Evolutionary conservation across 2,329 filamentous ascomycete genomes (phyloP).

Genomic region (Colletotrichum tropicale): DNA sequence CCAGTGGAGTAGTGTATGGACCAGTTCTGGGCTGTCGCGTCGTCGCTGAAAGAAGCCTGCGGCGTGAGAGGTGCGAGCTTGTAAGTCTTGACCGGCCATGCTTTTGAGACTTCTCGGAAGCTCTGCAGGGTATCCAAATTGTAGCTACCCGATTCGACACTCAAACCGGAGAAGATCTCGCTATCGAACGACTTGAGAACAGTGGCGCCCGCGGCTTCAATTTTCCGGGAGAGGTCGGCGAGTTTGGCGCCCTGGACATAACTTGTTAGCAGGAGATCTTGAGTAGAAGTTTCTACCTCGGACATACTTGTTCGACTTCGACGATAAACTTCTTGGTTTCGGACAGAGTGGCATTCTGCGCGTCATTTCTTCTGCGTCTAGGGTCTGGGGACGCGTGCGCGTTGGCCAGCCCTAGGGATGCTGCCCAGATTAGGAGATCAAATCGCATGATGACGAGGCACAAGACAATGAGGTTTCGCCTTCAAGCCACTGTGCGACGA

Average conservation of each 20-base stretch:
- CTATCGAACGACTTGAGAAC: constrained; percentile 21
- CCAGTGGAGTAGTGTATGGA: constrained; percentile 27
- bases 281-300: not conserved
- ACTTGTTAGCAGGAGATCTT: not conserved
- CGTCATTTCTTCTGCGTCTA: not conserved
- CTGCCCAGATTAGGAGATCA: not conserved
- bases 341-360: too few relatives aligned
- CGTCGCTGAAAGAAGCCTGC: constrained; percentile 18
- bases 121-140: constrained; percentile 35
- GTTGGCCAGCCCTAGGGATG: not conserved
- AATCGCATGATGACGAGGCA: not conserved
- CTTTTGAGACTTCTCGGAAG: constrained; percentile 17
- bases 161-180: constrained; percentile 38
- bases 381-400: not conserved
- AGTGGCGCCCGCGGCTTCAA: constrained; percentile 15
- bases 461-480: not conserved
- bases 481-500: not conserved
- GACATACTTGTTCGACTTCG: constrained; percentile 20
- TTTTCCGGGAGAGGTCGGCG: constrained; percentile 10
- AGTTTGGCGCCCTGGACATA: constrained; percentile 6
- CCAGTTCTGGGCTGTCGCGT: constrained; percentile 31
- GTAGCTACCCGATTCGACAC: constrained; percentile 33
- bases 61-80: constrained; percentile 17
- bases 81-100: constrained; percentile 27
- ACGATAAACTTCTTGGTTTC: constrained; percentile 22